Conservation (phyloP, 305 asterid genomes). For the Striga hermonthica region DNA sequence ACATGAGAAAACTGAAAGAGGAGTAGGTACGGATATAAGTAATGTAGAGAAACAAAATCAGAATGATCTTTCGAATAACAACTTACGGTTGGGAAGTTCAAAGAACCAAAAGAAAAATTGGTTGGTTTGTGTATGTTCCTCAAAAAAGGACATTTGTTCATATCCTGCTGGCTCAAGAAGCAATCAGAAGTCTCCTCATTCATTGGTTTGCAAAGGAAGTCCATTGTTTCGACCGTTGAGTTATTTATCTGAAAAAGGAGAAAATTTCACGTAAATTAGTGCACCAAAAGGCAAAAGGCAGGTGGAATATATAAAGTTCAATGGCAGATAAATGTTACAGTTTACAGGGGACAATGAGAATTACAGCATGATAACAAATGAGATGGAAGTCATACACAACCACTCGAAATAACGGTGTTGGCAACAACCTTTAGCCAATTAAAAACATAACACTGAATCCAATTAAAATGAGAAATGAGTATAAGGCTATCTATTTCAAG, state of each 20-base stretch:
- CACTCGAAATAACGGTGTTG: conserved; percentile 15
- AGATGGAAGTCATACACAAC: neutral
- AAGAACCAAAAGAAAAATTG: conserved; percentile 57
- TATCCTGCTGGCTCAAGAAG: conserved; percentile 48
- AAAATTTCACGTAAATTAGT: conserved; percentile 21
- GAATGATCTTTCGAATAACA: neutral
- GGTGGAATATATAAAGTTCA: conserved; percentile 1
- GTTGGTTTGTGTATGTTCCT: conserved; percentile 73
- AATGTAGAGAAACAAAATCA: conserved; percentile 6
- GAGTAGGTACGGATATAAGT: conserved; percentile 12
- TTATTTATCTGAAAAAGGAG: conserved; percentile 39
- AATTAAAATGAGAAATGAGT: neutral
- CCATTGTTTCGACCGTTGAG: conserved; percentile 46
- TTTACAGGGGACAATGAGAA: neutral
- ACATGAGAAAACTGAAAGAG: no score
- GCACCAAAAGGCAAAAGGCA: conserved; percentile 10
- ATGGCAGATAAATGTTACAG: conserved; percentile 7
- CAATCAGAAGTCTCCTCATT: conserved; percentile 51
- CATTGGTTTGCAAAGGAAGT: conserved; percentile 46
- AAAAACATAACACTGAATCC: conserved; percentile 1
- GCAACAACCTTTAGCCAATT: conserved; percentile 16
- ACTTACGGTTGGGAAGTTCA: conserved; percentile 59
- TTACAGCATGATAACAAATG: conserved; percentile 16
- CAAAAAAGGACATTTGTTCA: conserved; percentile 74
- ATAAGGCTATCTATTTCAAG: neutral